phyloP scores from a whole-genome alignment of 179 eudicot genomes.

The Silene noctiflora region DNA sequence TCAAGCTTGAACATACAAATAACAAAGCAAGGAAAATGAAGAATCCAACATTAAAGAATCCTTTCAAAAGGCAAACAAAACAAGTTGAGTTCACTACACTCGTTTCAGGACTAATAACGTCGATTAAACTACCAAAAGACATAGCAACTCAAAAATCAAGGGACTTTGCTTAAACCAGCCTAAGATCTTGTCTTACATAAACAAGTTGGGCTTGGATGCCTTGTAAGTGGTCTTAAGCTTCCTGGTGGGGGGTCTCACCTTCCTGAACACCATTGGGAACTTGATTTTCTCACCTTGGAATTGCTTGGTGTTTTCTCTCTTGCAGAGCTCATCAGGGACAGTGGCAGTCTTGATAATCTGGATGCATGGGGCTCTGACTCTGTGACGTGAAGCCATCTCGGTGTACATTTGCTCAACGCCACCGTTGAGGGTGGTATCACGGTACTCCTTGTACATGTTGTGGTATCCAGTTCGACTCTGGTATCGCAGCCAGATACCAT shows the following conservation, averaged over 20 bases:
- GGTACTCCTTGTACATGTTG: slow-evolving; percentile 94
- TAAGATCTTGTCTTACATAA: slow-evolving; percentile 39
- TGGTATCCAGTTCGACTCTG: slow-evolving; percentile 91
- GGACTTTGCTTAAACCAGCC: slow-evolving; percentile 7
- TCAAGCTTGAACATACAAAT: slow-evolving; percentile 25
- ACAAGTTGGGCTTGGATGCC: slow-evolving; percentile 79
- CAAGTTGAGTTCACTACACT: slow-evolving; percentile 16
- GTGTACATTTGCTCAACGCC: slow-evolving; percentile 87
- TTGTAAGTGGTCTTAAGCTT: slow-evolving; percentile 91
- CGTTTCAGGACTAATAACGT: slow-evolving; percentile 11
- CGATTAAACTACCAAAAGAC: slow-evolving; percentile 16
- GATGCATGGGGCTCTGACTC: slow-evolving; percentile 81
- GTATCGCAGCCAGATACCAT: slow-evolving; percentile 86
- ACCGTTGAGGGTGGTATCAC: slow-evolving; percentile 84
- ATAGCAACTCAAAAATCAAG: slow-evolving; percentile 20
- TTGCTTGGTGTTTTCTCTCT: slow-evolving; percentile 83
- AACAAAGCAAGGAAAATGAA: background rate
- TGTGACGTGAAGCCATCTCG: slow-evolving; percentile 96
- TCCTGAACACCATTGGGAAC: slow-evolving; percentile 77
- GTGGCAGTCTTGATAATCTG: slow-evolving; percentile 88
- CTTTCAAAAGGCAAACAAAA: slow-evolving; percentile 15
- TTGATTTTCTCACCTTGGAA: slow-evolving; percentile 76
- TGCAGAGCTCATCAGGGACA: slow-evolving; percentile 77
- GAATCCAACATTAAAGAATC: background rate
- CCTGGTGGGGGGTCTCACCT: slow-evolving; percentile 79